Evolutionary conservation across 2,329 filamentous ascomycete species (phyloP).

Genomic region (Pyrenophora teres): DNA sequence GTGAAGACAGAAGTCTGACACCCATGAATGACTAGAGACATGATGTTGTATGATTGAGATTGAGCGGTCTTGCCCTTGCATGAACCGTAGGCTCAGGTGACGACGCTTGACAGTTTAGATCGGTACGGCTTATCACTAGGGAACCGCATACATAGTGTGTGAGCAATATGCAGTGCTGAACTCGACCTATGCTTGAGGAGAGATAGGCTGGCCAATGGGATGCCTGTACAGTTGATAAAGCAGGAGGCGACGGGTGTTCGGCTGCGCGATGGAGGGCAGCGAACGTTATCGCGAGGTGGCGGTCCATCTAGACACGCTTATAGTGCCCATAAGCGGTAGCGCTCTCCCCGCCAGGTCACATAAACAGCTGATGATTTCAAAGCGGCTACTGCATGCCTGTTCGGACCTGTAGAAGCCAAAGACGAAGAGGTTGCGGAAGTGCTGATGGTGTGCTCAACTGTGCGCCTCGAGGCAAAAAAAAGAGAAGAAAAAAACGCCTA

Average conservation of each 20-base stretch:
- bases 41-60: conserved; percentile 10
- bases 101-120: conserved; percentile 1
- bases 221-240: background rate
- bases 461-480: too few relatives aligned
- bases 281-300: conserved; percentile 17
- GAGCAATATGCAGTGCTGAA: conserved; percentile 1
- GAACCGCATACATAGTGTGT: background rate
- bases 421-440: background rate
- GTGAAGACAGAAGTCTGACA: background rate
- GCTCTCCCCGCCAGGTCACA: background rate
- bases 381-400: background rate
- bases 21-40: conserved; percentile 8
- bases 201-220: conserved; percentile 8
- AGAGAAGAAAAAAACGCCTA: background rate
- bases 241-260: conserved; percentile 12
- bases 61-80: conserved; percentile 4
- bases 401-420: background rate
- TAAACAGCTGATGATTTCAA: background rate
- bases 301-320: conserved; percentile 2
- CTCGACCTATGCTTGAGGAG: background rate
- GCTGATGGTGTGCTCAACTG: background rate
- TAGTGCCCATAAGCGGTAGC: conserved; percentile 5
- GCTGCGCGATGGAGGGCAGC: conserved; percentile 5
- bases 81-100: conserved; percentile 6
- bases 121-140: conserved; percentile 3